A percentile compares a stretch with the other conserved stretches of the same genome.
These are phyloP conservation scores for Holtermannia corniformis DNA, from an alignment of 768 basidiomycete species.

Conservation along the genomic window DNA sequence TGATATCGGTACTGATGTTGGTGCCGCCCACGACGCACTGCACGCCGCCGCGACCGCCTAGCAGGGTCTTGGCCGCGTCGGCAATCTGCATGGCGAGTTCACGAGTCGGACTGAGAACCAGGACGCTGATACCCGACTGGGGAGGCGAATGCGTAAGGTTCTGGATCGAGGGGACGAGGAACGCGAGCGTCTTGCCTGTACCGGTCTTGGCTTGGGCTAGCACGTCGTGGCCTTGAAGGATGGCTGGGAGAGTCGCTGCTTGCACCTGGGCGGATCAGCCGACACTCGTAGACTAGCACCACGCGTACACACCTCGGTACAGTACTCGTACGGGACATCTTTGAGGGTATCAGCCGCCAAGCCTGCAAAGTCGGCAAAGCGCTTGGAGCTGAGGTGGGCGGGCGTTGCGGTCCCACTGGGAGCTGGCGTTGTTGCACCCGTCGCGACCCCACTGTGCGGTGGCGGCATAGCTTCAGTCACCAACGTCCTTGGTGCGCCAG, in stretches of 20 bases:
- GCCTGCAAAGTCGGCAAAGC: constrained; percentile 13
- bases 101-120: constrained; percentile 44
- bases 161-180: constrained; percentile 44
- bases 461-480: not conserved
- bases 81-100: constrained; percentile 44
- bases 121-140: constrained; percentile 21
- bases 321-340: constrained; percentile 26
- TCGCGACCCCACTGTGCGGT: not conserved
- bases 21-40: constrained; percentile 53
- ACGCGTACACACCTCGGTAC: constrained; percentile 25
- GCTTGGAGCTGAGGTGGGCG: not conserved
- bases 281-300: no score
- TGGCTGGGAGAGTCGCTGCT: constrained; percentile 25
- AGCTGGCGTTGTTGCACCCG: not conserved
- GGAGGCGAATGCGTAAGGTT: constrained; percentile 23
- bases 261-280: constrained; percentile 16
- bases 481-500: not conserved
- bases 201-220: constrained; percentile 46
- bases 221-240: constrained; percentile 25
- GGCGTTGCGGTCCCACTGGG: not conserved
- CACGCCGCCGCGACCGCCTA: constrained; percentile 45
- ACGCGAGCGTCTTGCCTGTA: constrained; percentile 50
- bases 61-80: constrained; percentile 39
- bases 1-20: constrained; percentile 42
- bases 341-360: constrained; percentile 9